Evolutionary conservation across 2,329 filamentous ascomycete genomes (phyloP), one percentile per base, ranked within the genome.

Genomic region (Chrysosporium keratinophilum): DNA sequence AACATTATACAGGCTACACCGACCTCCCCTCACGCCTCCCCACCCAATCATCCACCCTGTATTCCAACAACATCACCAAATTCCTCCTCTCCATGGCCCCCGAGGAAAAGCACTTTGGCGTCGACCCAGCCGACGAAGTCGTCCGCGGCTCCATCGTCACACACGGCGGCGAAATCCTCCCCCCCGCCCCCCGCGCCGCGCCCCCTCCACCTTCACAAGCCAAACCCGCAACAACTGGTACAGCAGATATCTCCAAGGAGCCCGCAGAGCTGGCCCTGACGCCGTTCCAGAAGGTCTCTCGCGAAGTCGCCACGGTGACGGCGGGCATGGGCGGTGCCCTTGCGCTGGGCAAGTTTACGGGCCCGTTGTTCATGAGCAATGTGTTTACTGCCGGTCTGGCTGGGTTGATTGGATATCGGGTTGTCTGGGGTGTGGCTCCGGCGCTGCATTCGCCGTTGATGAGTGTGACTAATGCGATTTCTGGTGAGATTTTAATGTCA

Each of bases 31-130:
- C 88, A 33, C 80, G 88, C 44, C 76, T 95, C 1, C 88, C 89
- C 0, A 94, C 88, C 0, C 89, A 95, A 67, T 88, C 88, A 0
- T 94, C 88, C 0, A 94, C 87, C 0, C 73, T 95, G 17, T 95
- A 95, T 69, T 93, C 87, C 1, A 95, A 95, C 77, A 95, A 95
- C 65, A 90, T 95, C 62, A 89, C 84, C 60, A 95, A 95, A 65
- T 85, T 90, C 54, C 73, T 95, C 28, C 76, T 95, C 9, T 93
- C 88, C 0, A 88, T 95, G 76, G 71, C 82, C 1, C 87, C 88
- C 1, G 79, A 84, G 56, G 82, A 88, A 1, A 88, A 87, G 58
- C 78, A 84, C 37, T 95, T 88, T 58, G 87, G 87, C 6, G 76
- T 95, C 44, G 87, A 94, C 61, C 74, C 94, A 3, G 78, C 80